Evolutionary conservation across 2,329 filamentous ascomycete species (phyloP), one percentile per base, ranked within the genome.

Genomic region (Pyrenochaeta sp.): DNA sequence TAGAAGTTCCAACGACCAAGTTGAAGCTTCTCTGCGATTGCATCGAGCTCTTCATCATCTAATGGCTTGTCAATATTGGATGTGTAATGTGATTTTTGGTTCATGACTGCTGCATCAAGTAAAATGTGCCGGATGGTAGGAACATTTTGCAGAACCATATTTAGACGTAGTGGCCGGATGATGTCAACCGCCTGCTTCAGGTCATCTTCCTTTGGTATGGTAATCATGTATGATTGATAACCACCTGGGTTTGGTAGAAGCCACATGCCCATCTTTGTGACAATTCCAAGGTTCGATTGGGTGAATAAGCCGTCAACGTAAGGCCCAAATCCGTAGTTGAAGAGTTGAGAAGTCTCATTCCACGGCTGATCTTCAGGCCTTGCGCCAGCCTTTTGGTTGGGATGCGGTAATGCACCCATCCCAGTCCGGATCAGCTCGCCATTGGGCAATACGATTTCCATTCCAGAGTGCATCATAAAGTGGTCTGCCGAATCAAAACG

Each of bases 211-310:
- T 72, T 75, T 0, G 78, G 78, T 31, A 84, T 76, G 0, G 79
- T 82, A 58, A 78, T 73, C 21, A 77, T 49, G 40, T 76, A 76
- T n/a, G 56, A 43, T 35, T 60, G 60, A 51, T 53, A 57, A 17
- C 54, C 51, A n/a, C 78, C 80, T 0, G 82, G 81, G 40, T 82
- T 82, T 1, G 79, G 78, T 82, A 85, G 84, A 23, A 85, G 72
- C 71, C 75, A 58, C 35, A 64, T 49, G 15, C 56, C 61, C 48
- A 62, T 56, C 45, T 68, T 66, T 5, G 77, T 78, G 10, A 81
- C 77, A 31, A 83, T 80, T 29, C 81, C 82, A 9, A 82, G 72
- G 54, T 77, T 81, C 32, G 74, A 77, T 61, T 83, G 81, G 0
- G 76, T 77, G 56, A 84, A 83, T 27, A 83, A 74, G 4, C 71